Base-by-base conservation (phyloP, 257 asterid genomes). In the Lantana camara region DNA sequence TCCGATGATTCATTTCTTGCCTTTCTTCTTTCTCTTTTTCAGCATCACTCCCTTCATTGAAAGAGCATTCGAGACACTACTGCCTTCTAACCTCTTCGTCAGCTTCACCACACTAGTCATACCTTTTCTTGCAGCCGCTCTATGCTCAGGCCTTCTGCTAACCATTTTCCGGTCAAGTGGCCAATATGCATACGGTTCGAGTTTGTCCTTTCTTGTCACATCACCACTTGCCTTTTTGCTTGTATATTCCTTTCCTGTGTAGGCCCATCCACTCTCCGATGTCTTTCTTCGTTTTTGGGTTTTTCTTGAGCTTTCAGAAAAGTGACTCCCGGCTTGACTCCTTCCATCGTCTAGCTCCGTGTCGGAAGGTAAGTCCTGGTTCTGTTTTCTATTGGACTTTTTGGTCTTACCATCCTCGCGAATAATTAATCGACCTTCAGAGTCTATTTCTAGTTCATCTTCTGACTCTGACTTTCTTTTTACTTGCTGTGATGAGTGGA, bases 111-210 rank as follows among this genome's bases (percentile, higher is more conserved):
- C 91, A 63, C 87, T 91, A 15, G 86, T 78, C 96, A 94, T 90
- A 35, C 99, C 97, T 77, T 77, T 90, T 61, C 95, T 80, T 2
- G 96, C 99, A 12, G 95, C 77, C 0, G 92, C 93, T 59, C 95
- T 59, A 14, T 90, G 96, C 75, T 90, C 99, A 0, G 96, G 86
- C 79, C 99, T 84, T 12, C 85, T 77, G 63, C 99, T 94, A 80
- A 94, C 72, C 97, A 94, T 90, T 73, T 90, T 94, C 14, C 97
- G 85, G 71, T 94, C 97, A 67, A 94, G 97, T 35, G 99, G 97
- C 99, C 99, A 94, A 64, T 94, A 90, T 5, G 99, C 97, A 46
- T 85, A 94, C 4, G 99, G 99, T 67, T 90, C 99, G 3, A 94
- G 89, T 79, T 90, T 94, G 61, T 87, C 95, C 77, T 90, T 90